phyloP scores from a whole-genome alignment of 345 rosid genomes.

The Acer negundo region DNA sequence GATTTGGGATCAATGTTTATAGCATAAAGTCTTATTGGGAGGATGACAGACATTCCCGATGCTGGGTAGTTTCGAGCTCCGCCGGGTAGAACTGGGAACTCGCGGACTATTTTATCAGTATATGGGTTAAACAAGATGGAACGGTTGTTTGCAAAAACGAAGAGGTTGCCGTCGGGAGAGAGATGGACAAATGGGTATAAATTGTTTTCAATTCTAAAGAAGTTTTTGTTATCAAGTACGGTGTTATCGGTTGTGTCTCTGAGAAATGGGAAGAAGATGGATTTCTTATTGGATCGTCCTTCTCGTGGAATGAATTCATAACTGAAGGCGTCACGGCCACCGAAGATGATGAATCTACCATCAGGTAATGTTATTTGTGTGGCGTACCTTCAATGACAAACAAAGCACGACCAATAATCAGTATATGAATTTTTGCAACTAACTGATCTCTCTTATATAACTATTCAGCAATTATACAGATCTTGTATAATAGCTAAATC shows the following conservation, averaged over 20 bases:
- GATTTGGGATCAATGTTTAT: slow-evolving; percentile 22
- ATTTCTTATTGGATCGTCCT: slow-evolving; percentile 40
- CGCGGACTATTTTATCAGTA: slow-evolving; percentile 26
- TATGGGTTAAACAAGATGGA: slow-evolving; percentile 26
- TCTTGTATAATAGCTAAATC: no score
- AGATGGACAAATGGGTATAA: slow-evolving; percentile 27
- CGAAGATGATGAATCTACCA: slow-evolving; percentile 68
- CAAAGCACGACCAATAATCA: background rate
- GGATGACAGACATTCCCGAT: slow-evolving; percentile 24
- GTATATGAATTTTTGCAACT: no score
- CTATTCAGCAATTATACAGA: no score
- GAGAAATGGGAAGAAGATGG: slow-evolving; percentile 48
- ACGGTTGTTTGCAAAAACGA: slow-evolving; percentile 23
- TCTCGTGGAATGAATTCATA: slow-evolving; percentile 71
- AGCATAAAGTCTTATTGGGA: slow-evolving; percentile 48
- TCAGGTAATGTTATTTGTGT: slow-evolving; percentile 76
- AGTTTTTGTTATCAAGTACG: no score
- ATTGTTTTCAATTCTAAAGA: slow-evolving; percentile 15
- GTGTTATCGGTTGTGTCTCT: slow-evolving; percentile 38
- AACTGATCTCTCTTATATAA: no score
- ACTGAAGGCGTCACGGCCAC: slow-evolving; percentile 67
- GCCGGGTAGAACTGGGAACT: slow-evolving; percentile 31
- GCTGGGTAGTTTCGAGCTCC: slow-evolving; percentile 40
- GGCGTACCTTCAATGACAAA: slow-evolving; percentile 43
- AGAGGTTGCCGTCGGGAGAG: slow-evolving; percentile 35